These are phyloP conservation scores for Cladosporium phlei DNA, from an alignment of 2,329 filamentous ascomycete species.

Conservation along the genomic window DNA sequence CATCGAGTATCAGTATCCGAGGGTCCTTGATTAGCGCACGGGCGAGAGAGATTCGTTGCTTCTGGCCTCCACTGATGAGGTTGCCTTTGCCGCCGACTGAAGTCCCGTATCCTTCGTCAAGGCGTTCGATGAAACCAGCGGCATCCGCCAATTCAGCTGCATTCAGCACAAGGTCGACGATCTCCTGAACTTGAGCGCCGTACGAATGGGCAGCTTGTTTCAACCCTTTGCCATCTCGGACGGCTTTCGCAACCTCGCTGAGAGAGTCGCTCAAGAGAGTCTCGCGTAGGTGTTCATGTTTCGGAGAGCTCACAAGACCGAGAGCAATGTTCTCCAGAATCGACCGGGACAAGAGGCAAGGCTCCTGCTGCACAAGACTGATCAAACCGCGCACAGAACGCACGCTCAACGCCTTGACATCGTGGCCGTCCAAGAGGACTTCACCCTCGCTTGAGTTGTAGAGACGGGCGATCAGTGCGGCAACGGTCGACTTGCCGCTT, in stretches of 20 bases:
- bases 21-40: slow-evolving; percentile 39
- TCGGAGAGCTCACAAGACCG: slow-evolving; percentile 31
- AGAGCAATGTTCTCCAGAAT: slow-evolving; percentile 35
- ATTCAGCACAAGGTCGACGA: slow-evolving; percentile 32
- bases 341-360: slow-evolving; percentile 32
- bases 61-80: slow-evolving; percentile 37
- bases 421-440: slow-evolving; percentile 30
- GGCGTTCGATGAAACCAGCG: slow-evolving; percentile 48
- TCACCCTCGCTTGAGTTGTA: slow-evolving; percentile 28
- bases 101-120: slow-evolving; percentile 46
- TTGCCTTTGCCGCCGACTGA: slow-evolving; percentile 41
- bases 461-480: slow-evolving; percentile 33
- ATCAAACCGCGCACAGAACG: slow-evolving; percentile 32
- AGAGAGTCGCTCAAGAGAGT: slow-evolving; percentile 4
- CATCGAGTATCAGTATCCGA: slow-evolving; percentile 39
- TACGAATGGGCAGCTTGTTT: slow-evolving; percentile 33
- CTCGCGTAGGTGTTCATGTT: slow-evolving; percentile 4
- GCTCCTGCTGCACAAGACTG: slow-evolving; percentile 35
- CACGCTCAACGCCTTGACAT: slow-evolving; percentile 28
- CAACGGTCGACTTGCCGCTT: slow-evolving; percentile 36
- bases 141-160: slow-evolving; percentile 17
- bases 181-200: slow-evolving; percentile 27
- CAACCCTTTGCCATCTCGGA: slow-evolving; percentile 30
- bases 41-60: slow-evolving; percentile 42
- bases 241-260: slow-evolving; percentile 31